These are phyloP conservation scores for Magnolia kwangsiensis DNA, from an alignment of 164 flowering plant species.

Conservation along the genomic window DNA sequence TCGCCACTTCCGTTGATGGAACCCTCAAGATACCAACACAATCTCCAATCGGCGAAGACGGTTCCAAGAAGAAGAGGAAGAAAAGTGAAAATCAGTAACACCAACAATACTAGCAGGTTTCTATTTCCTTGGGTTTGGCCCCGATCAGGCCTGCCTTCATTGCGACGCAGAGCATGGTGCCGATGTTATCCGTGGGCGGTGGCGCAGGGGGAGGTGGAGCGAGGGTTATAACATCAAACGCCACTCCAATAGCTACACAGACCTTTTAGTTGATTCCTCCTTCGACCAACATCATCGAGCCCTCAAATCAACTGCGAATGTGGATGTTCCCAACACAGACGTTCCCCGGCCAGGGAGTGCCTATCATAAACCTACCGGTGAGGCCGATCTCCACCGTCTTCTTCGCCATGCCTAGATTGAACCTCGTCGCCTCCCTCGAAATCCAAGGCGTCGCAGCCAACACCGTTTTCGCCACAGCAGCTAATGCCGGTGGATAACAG, in stretches of 20 bases:
- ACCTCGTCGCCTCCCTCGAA: constrained; percentile 10
- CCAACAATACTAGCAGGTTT: neutral
- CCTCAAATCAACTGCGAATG: constrained; percentile 41
- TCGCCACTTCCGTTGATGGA: constrained; percentile 48
- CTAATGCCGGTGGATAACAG: constrained; percentile 11
- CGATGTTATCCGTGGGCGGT: constrained; percentile 47
- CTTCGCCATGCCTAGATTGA: constrained; percentile 20
- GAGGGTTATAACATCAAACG: constrained; percentile 32
- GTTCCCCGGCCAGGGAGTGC: constrained; percentile 27
- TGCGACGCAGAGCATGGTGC: constrained; percentile 38
- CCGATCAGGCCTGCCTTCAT: constrained; percentile 15
- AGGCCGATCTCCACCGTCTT: constrained; percentile 27
- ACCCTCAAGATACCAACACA: constrained; percentile 48
- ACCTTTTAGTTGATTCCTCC: constrained; percentile 49
- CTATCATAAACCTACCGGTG: constrained; percentile 25
- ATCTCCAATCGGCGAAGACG: constrained; percentile 8
- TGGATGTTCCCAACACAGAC: constrained; percentile 40
- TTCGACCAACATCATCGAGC: constrained; percentile 23
- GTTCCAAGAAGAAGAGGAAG: constrained; percentile 30
- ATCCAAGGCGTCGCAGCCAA: constrained; percentile 10
- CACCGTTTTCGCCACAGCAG: neutral
- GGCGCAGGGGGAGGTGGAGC: constrained; percentile 10
- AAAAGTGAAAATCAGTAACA: neutral
- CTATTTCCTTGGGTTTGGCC: constrained; percentile 34
- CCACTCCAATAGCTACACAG: constrained; percentile 18